These are phyloP conservation scores for Coniochaeta sp. DNA, from an alignment of 2,329 filamentous ascomycete genomes.

Conservation along the genomic window DNA sequence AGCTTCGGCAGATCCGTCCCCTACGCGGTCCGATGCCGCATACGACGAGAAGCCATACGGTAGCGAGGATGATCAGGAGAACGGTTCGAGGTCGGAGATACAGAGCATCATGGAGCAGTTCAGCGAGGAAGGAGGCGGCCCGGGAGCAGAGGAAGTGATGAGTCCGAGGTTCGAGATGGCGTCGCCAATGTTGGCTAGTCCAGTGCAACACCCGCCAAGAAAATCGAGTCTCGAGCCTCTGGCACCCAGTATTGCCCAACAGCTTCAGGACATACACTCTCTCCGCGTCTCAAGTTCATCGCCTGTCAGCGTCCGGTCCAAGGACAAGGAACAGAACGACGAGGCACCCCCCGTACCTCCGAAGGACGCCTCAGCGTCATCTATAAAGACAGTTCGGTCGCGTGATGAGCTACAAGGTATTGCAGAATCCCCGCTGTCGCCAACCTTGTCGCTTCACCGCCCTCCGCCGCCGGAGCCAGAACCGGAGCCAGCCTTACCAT, in stretches of 20 bases:
- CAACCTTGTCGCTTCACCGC: conserved; percentile 44
- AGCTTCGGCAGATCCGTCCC: conserved; percentile 44
- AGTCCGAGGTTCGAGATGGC: conserved; percentile 78
- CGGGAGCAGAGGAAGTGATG: conserved; percentile 79
- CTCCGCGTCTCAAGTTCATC: conserved; percentile 32
- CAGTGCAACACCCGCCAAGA: conserved; percentile 67
- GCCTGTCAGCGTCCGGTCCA: conserved; percentile 26
- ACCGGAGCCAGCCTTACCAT: conserved; percentile 78
- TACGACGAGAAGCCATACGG: conserved; percentile 50
- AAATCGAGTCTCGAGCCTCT: conserved; percentile 79
- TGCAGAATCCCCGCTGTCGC: conserved; percentile 33
- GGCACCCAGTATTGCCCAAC: conserved; percentile 39
- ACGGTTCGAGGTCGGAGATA: conserved; percentile 74
- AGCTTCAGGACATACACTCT: conserved; percentile 39
- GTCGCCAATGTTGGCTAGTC: conserved; percentile 64
- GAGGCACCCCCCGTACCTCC: conserved; percentile 50
- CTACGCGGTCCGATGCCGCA: conserved; percentile 44
- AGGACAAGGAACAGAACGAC: conserved; percentile 33
- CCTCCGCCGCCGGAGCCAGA: conserved; percentile 66
- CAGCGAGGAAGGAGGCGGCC: conserved; percentile 63
- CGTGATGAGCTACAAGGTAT: conserved; percentile 28
- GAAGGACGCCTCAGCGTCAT: conserved; percentile 42
- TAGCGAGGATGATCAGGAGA: conserved; percentile 59
- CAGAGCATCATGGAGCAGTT: conserved; percentile 98
- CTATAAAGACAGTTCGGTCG: conserved; percentile 15